Evolutionary conservation across 108 stramenopile genomes (phyloP).

Genomic region (Craspedostauros australis): DNA sequence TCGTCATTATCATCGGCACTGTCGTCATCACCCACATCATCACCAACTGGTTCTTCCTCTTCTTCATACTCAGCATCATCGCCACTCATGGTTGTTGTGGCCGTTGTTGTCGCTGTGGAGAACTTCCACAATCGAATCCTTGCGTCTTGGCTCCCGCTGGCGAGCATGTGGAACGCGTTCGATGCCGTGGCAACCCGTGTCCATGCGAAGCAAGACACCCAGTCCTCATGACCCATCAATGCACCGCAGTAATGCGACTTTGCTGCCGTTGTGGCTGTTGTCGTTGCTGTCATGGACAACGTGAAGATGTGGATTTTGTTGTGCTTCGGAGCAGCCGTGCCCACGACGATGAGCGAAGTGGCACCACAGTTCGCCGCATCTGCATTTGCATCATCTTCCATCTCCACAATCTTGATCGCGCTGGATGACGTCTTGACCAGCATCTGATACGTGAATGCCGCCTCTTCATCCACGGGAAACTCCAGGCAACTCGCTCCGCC

Average conservation of each 20-base stretch:
- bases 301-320: conserved; percentile 73
- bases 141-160: conserved; percentile 79
- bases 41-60: conserved; percentile 15
- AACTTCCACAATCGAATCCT: conserved; percentile 85
- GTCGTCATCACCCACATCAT: conserved; percentile 38
- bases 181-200: background rate
- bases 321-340: conserved; percentile 68
- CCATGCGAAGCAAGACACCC: conserved; percentile 79
- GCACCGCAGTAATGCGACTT: conserved; percentile 34
- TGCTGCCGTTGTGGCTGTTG: background rate
- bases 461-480: too few relatives aligned
- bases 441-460: too few relatives aligned
- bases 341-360: conserved; percentile 36
- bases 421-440: too few relatives aligned
- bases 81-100: background rate
- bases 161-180: conserved; percentile 31
- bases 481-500: too few relatives aligned
- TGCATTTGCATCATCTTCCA: background rate
- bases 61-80: conserved; percentile 6
- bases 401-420: too few relatives aligned
- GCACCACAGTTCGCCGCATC: conserved; percentile 1
- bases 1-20: conserved; percentile 45
- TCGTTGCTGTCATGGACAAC: background rate
- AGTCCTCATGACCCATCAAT: conserved; percentile 78
- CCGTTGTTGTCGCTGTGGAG: conserved; percentile 12